phyloP scores from a whole-genome alignment of 345 rosid species.

The Eucalyptus lansdowneana region DNA sequence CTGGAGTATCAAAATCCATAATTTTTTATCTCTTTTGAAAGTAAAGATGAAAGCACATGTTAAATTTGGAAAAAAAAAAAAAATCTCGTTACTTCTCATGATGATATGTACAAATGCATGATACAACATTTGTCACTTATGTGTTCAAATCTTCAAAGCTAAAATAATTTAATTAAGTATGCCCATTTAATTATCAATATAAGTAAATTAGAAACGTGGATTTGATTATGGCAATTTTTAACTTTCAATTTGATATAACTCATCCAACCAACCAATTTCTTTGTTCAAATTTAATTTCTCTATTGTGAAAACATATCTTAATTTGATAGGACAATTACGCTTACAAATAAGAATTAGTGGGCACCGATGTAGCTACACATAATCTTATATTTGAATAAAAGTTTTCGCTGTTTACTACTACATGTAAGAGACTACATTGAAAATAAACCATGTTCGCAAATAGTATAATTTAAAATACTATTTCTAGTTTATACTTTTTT shows the following conservation, averaged over 20 bases:
- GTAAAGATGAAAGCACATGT: background rate
- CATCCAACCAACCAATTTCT: background rate
- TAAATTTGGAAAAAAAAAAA: background rate
- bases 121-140: background rate
- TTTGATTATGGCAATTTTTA: background rate
- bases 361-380: background rate
- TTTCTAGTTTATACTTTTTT: background rate
- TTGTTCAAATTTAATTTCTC: background rate
- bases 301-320: background rate
- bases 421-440: background rate
- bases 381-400: background rate
- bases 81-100: background rate
- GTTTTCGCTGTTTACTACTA: rapidly evolving
- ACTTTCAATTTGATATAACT: background rate
- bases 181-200: background rate
- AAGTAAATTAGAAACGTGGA: background rate
- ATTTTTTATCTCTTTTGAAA: background rate
- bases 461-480: background rate
- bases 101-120: background rate
- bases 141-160: background rate
- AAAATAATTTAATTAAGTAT: background rate
- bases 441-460: background rate
- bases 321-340: background rate
- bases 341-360: background rate
- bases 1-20: background rate